Percentiles rank a stretch among this genome's conserved stretches.
Evolutionary conservation across 345 rosid genomes (phyloP).

Genomic region (Syzygium jambos): DNA sequence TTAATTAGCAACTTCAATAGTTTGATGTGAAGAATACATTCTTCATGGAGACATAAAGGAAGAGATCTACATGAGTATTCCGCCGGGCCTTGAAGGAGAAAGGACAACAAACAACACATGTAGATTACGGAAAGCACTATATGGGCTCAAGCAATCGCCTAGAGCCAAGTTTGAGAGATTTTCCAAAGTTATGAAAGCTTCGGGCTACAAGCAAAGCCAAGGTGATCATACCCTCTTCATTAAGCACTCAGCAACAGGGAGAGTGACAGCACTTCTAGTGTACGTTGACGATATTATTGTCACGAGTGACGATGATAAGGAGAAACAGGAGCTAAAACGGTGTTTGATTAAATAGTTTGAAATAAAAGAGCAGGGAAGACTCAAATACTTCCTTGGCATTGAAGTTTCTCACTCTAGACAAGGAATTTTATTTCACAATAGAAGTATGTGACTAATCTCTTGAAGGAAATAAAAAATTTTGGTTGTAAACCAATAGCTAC

Average conservation of each 20-base stretch:
- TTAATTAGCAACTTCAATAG: no score
- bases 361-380: background rate
- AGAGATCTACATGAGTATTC: no score
- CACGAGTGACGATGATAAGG: background rate
- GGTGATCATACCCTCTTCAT: background rate
- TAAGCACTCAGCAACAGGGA: background rate
- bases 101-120: background rate
- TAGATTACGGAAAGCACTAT: background rate
- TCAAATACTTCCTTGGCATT: background rate
- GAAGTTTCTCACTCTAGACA: background rate
- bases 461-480: background rate
- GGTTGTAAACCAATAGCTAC: background rate
- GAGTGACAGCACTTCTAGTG: background rate
- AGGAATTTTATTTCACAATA: background rate
- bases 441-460: background rate
- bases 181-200: background rate
- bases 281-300: no score
- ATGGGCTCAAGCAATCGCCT: background rate
- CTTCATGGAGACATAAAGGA: no score
- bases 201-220: background rate
- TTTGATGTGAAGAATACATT: no score
- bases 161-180: background rate
- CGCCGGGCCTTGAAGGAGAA: no score
- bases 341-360: background rate
- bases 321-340: background rate